A percentile compares a stretch with the other conserved stretches of the same genome.
phyloP scores from a whole-genome alignment of 2,329 filamentous ascomycete genomes.

The Keithomyces neogunnii region DNA sequence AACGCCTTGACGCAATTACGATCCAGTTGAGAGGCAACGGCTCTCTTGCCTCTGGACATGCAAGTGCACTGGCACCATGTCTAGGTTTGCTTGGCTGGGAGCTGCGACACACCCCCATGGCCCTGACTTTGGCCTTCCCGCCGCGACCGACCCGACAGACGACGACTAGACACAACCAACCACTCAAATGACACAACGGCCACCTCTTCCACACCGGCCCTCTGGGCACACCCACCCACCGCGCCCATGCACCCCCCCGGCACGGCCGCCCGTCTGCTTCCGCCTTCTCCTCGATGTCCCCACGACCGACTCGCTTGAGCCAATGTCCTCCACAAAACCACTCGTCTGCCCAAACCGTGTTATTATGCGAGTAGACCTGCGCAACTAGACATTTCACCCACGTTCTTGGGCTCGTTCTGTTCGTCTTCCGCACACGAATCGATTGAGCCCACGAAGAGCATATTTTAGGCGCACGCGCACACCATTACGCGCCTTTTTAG shows the following conservation, averaged over 20 bases:
- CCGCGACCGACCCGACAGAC: background rate
- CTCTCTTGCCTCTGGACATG: no score
- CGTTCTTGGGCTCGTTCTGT: constrained; percentile 60
- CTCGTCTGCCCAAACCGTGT: constrained; percentile 4
- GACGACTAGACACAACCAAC: background rate
- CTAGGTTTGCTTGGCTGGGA: no score
- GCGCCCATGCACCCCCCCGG: constrained; percentile 3
- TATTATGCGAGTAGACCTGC: background rate
- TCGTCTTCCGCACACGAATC: constrained; percentile 36
- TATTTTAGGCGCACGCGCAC: background rate
- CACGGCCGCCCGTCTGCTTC: constrained; percentile 7
- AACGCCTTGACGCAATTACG: no score
- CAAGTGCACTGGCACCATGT: no score
- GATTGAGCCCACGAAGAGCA: constrained; percentile 4
- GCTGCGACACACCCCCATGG: background rate
- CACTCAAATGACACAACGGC: constrained; percentile 1
- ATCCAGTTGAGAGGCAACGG: no score
- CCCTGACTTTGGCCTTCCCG: background rate
- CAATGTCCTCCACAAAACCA: constrained; percentile 8
- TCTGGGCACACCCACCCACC: background rate
- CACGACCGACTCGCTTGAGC: background rate
- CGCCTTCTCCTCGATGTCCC: constrained; percentile 4
- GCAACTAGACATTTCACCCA: constrained; percentile 23
- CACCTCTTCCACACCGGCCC: background rate
- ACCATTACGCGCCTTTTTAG: background rate